Evolutionary conservation across 495 filamentous ascomycete genomes (phyloP), one percentile per base, ranked within the genome.

Genomic region (Lophium mytilinum): DNA sequence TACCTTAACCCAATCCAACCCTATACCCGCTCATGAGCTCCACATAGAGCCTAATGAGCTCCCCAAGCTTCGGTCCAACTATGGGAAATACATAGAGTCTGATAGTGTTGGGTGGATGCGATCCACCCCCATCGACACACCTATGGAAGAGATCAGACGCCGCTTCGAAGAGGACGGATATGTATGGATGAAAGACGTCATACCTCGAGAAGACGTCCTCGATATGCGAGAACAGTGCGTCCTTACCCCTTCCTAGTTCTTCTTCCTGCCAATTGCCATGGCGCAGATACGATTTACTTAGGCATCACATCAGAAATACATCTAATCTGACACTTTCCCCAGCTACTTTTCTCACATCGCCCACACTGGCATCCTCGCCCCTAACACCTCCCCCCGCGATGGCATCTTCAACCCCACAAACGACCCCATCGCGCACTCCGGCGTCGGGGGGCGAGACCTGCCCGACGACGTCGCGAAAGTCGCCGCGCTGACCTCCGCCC

Each of bases 61-160:
- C 18, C 64, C 64, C 6, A 64, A 66, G 48, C 55, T 66, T 9
- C 64, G 64, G n/a, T 64, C 64, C 1, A 66, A 66, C 40, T 50
- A 61, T 50, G 64, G 64, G 14, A 37, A 17, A 9, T 58, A 60
- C 50, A 36, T 65, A n/a, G 65, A 67, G 35, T 34, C 36, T 15
- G 34, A 19, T 9, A 50, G 14, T 12, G 56, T 62, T 8, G 65
- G 52, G 17, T 63, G 65, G 58, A 58, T 65, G 62, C 52, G 45
- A 37, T 37, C 58, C 17, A 65, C 58, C 14, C 49, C 53, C 3
- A 19, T 19, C 10, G 19, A 41, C 21, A 53, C 55, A 7, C 60
- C 60, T 1, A 36, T 57, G 17, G 51, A 58, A 24, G 60, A 63
- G 37, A 55, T 63, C 37, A 52, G 56, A 39, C 24, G 49, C 15